These are phyloP conservation scores for Epichloe scottii DNA, from an alignment of 2,329 filamentous ascomycete species.

Conservation along the genomic window DNA sequence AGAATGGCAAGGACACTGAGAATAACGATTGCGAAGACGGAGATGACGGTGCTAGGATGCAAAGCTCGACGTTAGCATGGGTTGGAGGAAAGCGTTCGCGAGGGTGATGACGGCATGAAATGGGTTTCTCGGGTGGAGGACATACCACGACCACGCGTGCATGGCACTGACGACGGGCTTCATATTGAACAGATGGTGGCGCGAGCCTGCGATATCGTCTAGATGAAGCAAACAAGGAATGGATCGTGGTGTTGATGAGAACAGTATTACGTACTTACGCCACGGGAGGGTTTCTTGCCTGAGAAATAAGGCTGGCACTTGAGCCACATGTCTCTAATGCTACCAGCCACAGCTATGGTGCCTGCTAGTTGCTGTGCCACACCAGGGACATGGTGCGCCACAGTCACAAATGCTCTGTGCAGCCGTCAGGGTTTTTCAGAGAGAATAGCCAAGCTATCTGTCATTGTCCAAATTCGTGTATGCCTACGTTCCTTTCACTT, in stretches of 20 bases:
- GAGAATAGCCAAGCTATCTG: too few species aligned
- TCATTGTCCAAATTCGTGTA: too few species aligned
- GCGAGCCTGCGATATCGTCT: background rate
- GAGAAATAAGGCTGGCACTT: background rate
- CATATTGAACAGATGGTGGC: slow-evolving; percentile 44
- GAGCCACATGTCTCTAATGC: background rate
- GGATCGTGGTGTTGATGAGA: background rate
- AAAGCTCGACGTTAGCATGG: slow-evolving; percentile 12
- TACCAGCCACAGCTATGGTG: background rate
- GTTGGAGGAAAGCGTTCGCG: background rate
- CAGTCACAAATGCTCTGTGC: too few species aligned
- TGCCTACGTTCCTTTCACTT: too few species aligned
- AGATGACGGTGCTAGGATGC: slow-evolving; percentile 53
- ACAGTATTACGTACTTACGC: background rate
- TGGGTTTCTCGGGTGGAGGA: slow-evolving; percentile 5
- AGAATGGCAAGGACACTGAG: slow-evolving; percentile 54
- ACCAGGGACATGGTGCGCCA: too few species aligned
- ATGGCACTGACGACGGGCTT: slow-evolving; percentile 87
- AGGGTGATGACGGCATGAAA: background rate
- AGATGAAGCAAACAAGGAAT: background rate
- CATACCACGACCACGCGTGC: slow-evolving; percentile 92
- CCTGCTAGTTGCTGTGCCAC: too few species aligned
- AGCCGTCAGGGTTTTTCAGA: too few species aligned
- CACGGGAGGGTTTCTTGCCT: background rate
- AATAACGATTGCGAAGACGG: slow-evolving; percentile 52